Evolutionary conservation across 768 basidiomycete species (phyloP).

Genomic region (Amyloporia xantha): DNA sequence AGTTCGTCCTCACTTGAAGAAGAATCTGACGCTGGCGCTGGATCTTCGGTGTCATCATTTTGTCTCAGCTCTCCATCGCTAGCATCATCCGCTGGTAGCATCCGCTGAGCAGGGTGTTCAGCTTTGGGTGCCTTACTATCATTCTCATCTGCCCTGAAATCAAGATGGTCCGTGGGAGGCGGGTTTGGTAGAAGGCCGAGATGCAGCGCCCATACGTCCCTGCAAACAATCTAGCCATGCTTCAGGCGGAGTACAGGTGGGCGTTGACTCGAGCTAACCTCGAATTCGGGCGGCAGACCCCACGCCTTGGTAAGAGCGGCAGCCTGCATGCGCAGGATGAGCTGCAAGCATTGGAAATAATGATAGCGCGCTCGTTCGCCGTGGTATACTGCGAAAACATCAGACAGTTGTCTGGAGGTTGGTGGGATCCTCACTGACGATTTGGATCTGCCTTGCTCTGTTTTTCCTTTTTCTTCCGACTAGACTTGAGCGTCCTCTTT

Average conservation of each 20-base stretch:
- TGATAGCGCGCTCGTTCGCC: slow-evolving; percentile 72
- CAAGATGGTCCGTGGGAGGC: slow-evolving; percentile 54
- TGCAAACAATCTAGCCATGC: slow-evolving; percentile 52
- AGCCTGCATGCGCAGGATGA: slow-evolving; percentile 74
- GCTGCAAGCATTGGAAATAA: slow-evolving; percentile 80
- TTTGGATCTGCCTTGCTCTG: slow-evolving; percentile 52
- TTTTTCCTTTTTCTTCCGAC: slow-evolving; percentile 43
- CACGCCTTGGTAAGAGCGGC: slow-evolving; percentile 51
- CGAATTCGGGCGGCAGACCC: slow-evolving; percentile 74
- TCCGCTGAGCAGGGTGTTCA: neutral
- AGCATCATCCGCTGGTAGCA: slow-evolving; percentile 9
- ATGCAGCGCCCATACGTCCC: slow-evolving; percentile 77
- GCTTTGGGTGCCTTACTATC: neutral
- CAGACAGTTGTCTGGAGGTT: too few relatives aligned
- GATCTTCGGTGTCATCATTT: neutral
- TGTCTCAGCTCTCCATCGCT: slow-evolving; percentile 1
- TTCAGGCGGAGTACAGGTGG: neutral
- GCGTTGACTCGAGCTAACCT: slow-evolving; percentile 39
- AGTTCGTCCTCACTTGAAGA: slow-evolving; percentile 26
- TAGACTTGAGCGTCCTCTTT: slow-evolving; percentile 60
- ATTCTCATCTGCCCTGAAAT: slow-evolving; percentile 33
- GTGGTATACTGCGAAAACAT: slow-evolving; percentile 85
- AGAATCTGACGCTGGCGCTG: slow-evolving; percentile 21
- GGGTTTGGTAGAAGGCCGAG: slow-evolving; percentile 55
- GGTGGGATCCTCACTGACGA: too few relatives aligned